Conservation (phyloP, 345 rosid species). For the Pugionium cornutum region DNA sequence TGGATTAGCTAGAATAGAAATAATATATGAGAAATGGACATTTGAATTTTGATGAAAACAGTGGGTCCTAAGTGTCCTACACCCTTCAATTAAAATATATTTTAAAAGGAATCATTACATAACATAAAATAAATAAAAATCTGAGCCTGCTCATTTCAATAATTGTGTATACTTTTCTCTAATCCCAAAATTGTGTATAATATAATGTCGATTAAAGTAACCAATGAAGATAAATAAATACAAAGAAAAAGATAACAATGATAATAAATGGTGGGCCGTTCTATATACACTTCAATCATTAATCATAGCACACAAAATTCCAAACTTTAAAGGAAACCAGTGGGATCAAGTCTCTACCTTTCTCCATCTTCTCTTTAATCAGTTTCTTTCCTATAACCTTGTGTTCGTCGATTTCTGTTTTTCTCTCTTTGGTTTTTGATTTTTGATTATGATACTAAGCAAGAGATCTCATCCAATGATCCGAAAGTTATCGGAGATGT, state of each 20-base stretch:
- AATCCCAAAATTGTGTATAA: constrained; percentile 13
- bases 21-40: constrained; percentile 31
- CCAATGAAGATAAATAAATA: constrained; percentile 21
- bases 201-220: constrained; percentile 32
- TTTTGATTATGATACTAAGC: constrained; percentile 43
- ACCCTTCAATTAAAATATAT: constrained; percentile 12
- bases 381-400: constrained; percentile 35
- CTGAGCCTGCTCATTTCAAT: constrained; percentile 42
- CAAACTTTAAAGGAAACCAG: constrained; percentile 38
- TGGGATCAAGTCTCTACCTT: constrained; percentile 34
- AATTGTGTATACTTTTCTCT: not conserved
- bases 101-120: not conserved
- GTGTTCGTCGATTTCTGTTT: not conserved
- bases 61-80: constrained; percentile 27
- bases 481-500: constrained; percentile 63
- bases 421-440: not conserved
- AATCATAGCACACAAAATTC: constrained; percentile 39
- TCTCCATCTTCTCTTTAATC: constrained; percentile 29
- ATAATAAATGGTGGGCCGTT: constrained; percentile 33
- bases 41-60: constrained; percentile 30
- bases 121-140: constrained; percentile 9
- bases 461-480: constrained; percentile 67
- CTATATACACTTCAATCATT: constrained; percentile 36
- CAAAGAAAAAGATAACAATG: constrained; percentile 1
- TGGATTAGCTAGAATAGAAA: constrained; percentile 25